These are phyloP conservation scores for Suillus bovinus DNA, from an alignment of 768 basidiomycete genomes.

Conservation along the genomic window DNA sequence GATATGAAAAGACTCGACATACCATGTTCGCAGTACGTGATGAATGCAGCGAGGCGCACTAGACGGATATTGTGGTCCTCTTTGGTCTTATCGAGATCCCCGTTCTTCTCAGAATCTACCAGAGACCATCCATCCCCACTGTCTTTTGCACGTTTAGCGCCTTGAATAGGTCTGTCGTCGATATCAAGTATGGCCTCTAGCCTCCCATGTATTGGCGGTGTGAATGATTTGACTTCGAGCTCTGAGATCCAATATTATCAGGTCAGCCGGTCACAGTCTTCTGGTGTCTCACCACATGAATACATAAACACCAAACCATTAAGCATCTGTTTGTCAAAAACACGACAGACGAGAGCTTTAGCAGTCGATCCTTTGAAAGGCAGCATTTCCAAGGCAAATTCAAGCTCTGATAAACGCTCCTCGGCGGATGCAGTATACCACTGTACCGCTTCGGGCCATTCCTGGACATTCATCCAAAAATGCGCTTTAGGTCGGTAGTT, in stretches of 20 bases:
- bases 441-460: conserved; percentile 3
- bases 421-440: background rate
- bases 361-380: background rate
- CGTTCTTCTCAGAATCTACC: background rate
- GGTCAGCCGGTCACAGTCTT: background rate
- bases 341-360: background rate
- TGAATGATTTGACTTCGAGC: background rate
- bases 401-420: background rate
- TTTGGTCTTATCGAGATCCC: background rate
- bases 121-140: background rate
- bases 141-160: background rate
- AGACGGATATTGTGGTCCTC: background rate
- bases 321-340: background rate
- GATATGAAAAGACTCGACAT: background rate
- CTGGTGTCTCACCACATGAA: background rate
- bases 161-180: background rate
- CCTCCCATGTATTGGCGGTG: background rate
- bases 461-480: conserved; percentile 1
- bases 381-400: background rate
- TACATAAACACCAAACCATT: background rate
- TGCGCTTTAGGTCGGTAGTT: conserved; percentile 7
- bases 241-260: background rate
- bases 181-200: background rate
- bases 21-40: background rate
- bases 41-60: background rate